Percentiles rank a stretch among this genome's conserved stretches.
Conservation (phyloP, 2,329 filamentous ascomycete species). For the Fusarium praegraminearum region DNA sequence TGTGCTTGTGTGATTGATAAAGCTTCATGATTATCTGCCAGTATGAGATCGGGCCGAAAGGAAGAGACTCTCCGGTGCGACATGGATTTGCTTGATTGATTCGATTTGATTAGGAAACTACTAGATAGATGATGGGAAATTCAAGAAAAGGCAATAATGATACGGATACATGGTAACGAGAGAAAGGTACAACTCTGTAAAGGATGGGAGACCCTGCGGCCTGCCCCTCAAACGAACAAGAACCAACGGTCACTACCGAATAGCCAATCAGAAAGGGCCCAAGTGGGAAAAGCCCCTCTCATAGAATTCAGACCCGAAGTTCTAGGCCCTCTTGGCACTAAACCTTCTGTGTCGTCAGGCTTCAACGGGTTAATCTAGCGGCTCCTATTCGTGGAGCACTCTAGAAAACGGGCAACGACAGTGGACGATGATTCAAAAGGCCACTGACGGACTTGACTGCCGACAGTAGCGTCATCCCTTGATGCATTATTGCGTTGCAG, state of each 20-base stretch:
- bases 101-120: slow-evolving; percentile 2
- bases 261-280: slow-evolving; percentile 24
- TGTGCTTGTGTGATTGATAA: slow-evolving; percentile 25
- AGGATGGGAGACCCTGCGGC: slow-evolving; percentile 15
- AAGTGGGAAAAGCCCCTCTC: slow-evolving; percentile 1
- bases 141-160: neutral
- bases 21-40: slow-evolving; percentile 31
- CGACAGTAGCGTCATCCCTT: slow-evolving; percentile 35
- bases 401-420: neutral
- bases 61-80: slow-evolving; percentile 12
- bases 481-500: slow-evolving; percentile 21
- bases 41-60: slow-evolving; percentile 39
- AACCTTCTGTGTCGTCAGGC: neutral
- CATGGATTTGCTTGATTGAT: slow-evolving; percentile 21
- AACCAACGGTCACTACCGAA: slow-evolving; percentile 31
- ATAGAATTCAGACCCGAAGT: slow-evolving; percentile 21
- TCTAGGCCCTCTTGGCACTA: slow-evolving; percentile 40
- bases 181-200: neutral
- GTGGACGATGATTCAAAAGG: neutral
- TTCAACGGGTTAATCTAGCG: neutral
- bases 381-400: slow-evolving; percentile 25
- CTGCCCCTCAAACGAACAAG: neutral
- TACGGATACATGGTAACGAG: neutral
- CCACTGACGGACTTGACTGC: slow-evolving; percentile 17
- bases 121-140: neutral